These are phyloP conservation scores for Nematocida ausubeli DNA, from an alignment of 371 early-diverging fungal genomes.

Conservation along the genomic window DNA sequence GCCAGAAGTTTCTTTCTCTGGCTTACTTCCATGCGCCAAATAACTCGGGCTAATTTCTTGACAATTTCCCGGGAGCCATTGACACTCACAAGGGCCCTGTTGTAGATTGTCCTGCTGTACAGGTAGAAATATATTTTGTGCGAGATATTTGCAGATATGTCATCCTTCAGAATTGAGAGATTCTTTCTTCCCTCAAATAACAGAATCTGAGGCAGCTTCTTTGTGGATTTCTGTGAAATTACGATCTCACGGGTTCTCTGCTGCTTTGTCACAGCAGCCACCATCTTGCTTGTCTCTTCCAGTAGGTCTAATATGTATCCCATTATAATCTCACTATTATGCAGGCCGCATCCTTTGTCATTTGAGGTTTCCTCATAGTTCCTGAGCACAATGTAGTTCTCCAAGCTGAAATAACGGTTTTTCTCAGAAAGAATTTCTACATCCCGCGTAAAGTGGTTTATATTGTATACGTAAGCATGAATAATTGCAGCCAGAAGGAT, in stretches of 20 bases:
- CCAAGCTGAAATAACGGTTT: neutral
- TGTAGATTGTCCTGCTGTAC: constrained; percentile 6
- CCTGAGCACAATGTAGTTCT: constrained; percentile 25
- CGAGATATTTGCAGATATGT: neutral
- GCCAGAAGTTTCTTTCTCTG: constrained; percentile 12
- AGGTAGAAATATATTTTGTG: constrained; percentile 2
- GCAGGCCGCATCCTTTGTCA: neutral
- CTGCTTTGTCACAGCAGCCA: neutral
- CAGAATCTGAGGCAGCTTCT: constrained; percentile 8
- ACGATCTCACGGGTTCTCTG: neutral
- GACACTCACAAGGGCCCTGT: neutral
- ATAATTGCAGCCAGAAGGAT: neutral
- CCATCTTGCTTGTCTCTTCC: neutral
- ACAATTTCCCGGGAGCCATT: neutral
- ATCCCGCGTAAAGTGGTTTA: constrained; percentile 20
- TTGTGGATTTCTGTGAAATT: neutral
- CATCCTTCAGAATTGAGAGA: constrained; percentile 1
- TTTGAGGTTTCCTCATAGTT: constrained; percentile 2
- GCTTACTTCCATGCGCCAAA: constrained; percentile 23
- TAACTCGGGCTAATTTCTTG: neutral
- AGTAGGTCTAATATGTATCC: constrained; percentile 20
- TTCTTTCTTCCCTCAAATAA: neutral
- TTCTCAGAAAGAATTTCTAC: neutral
- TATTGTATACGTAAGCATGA: constrained; percentile 31
- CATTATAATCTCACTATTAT: constrained; percentile 11